Evolutionary conservation across 1,139 yeast species (phyloP).

Genomic region (Taphrina pruni): DNA sequence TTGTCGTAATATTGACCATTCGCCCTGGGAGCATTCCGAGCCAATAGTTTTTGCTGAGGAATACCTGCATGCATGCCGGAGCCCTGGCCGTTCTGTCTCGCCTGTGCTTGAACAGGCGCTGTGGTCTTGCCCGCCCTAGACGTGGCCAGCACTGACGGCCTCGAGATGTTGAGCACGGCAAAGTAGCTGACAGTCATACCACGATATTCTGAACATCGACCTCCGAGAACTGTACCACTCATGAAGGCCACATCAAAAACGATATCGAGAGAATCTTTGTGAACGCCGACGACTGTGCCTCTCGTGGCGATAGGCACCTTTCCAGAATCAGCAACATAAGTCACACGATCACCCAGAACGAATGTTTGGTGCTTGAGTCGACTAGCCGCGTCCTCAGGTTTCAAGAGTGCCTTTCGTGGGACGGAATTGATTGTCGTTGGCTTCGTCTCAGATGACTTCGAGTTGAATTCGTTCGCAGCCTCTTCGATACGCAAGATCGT

Average conservation of each 20-base stretch:
- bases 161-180: slow-evolving; percentile 75
- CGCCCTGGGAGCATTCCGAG: slow-evolving; percentile 22
- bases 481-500: slow-evolving; percentile 73
- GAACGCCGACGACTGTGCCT: slow-evolving; percentile 88
- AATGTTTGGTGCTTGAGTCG: slow-evolving; percentile 77
- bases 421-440: slow-evolving; percentile 74
- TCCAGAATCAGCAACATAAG: slow-evolving; percentile 84
- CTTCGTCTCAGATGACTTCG: slow-evolving; percentile 55
- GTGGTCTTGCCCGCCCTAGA: slow-evolving; percentile 40
- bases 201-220: slow-evolving; percentile 75
- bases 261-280: slow-evolving; percentile 64
- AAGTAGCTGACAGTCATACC: slow-evolving; percentile 86
- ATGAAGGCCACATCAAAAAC: slow-evolving; percentile 82
- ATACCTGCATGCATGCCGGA: background rate
- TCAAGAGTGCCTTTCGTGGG: slow-evolving; percentile 81
- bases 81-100: slow-evolving; percentile 9
- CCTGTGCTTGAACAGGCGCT: background rate
- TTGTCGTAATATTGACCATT: slow-evolving; percentile 28
- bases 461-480: slow-evolving; percentile 60
- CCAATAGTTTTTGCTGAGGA: slow-evolving; percentile 11
- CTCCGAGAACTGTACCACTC: slow-evolving; percentile 81
- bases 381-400: slow-evolving; percentile 75
- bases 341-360: slow-evolving; percentile 85
- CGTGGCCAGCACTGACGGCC: slow-evolving; percentile 51
- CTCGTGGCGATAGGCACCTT: slow-evolving; percentile 85